Base-by-base conservation (phyloP, 768 basidiomycete genomes). In the Phallus indusiatus region DNA sequence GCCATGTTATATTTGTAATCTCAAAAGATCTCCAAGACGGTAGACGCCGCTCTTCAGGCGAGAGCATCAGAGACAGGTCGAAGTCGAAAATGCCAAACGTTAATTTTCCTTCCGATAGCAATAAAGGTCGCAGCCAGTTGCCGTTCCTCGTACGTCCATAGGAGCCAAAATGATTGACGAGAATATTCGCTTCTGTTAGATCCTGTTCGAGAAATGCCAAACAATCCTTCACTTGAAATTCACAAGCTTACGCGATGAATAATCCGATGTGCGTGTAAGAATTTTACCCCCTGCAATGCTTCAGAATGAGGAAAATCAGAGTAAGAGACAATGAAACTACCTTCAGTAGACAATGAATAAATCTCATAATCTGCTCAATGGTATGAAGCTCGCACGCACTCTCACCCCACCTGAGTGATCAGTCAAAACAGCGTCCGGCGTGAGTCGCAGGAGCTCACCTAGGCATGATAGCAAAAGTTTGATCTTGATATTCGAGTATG, bases 401-500 rank as follows among this genome's bases (percentile, higher is more conserved):
- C 5, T 21, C 18, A 12, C 35, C 37, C 67, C 50, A 51, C 12
- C 50, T n/a, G 55, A 47, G 18, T 49, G 54, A 21, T 22, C n/a
- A 34, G 46, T 60, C 22, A 20, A 34, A 47, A 62, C 33, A 28
- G 33, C 17, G 0, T 24, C 34, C 46, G 21, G 8, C 14, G n/a
- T 37, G 24, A 36, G 22, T 17, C 1, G 17, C 28, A 28, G 28
- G 28, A 14, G 22, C 59, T 2, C 37, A 64, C 64, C 70, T 66
- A 9, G 72, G 72, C 68, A 70, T 71, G 12, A 73, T 65, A 7
- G 59, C 64, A 48, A 71, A 67, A 55, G 64, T 69, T 34, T 63
- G 63, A 10, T 61, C 68, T n/a, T 61, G 59, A 17, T 55, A 53
- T 0, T 63, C 54, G 1, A 72, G 49, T 5, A 73, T 20, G 5